Base-by-base conservation (phyloP, 371 early-diverging fungal species). In the Mucor mucedo region DNA sequence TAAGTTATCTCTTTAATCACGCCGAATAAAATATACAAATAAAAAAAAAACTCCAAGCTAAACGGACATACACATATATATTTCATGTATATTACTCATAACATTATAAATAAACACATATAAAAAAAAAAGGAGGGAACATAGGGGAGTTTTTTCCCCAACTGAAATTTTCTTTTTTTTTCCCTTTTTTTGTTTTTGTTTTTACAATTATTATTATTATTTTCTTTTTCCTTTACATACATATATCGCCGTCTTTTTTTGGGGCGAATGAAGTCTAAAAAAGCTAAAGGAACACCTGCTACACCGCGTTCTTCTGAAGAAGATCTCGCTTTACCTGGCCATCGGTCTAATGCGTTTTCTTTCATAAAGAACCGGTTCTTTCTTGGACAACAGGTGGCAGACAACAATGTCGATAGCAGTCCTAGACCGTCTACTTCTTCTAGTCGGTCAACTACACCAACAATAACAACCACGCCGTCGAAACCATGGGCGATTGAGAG, bases 1-100 rank as follows among this genome's bases (percentile, higher is more conserved):
- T 98, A 66, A 93, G 93, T 41, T 95, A 92, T 66, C 78, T 98
- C 60, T 98, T 98, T 75, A 79, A 82, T 57, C 77, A 78, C 64
- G 77, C 76, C 33, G 73, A 78, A 52, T 78, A 71, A 61, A 45
- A 41, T 30, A 21, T 21, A 21, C 21, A 21, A 21, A 21, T 21
- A 21, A 21, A 21, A 21, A 21, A 21, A 21, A 21, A 21, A 21
- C 29, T 47, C 35, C 35, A 35, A n/a, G 47, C n/a, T 47, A 29
- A 54, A n/a, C 47, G 27, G 35, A 21, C n/a, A 47, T 21, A 47
- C 47, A 21, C 16, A 47, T 1, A 47, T 8, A 47, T 6, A 16
- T 16, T 6, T 21, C 47, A 27, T 27, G 27, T 21, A 47, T 21
- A 21, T 21, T 21, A 47, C 5, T 2, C 47, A 47, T 8, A 4